Evolutionary conservation across 2,329 filamentous ascomycete genomes (phyloP), one percentile per base, ranked within the genome.

Genomic region (Fusarium cyanostomum): DNA sequence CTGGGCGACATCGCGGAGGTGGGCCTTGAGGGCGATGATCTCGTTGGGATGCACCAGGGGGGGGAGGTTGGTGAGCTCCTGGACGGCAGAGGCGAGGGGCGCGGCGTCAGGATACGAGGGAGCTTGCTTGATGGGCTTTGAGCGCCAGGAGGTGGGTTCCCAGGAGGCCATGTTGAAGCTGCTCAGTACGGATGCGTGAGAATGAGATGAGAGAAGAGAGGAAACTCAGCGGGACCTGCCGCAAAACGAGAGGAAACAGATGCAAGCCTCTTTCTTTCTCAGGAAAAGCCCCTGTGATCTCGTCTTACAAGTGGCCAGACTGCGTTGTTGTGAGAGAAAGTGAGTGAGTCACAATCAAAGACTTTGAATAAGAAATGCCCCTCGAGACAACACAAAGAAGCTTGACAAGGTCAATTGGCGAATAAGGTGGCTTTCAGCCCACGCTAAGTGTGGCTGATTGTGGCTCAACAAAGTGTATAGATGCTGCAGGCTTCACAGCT

Each of bases 1-100:
- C 31, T 91, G 81, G 6, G 95, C 95, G 7, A 96, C 95, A 79
- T 97, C 92, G 57, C 87, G 87, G 18, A 99, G 84, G 70, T 87
- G 89, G 49, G 86, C 82, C 73, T 93, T 93, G 50, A 99, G 84
- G 63, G 87, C 89, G 68, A 86, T 83, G 72, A 99, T 96, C 78
- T 95, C 92, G 44, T 84, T 83, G 5, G 91, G 89, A 54, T 92
- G 92, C 27, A 95, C 92, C 44, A 95, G 86, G 21, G 92, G 92
- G 7, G 92, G 92, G 8, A 95, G 81, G 26, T 82, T 83, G 43
- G 83, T 78, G 33, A 95, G 87, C 75, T 92, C 89, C 2, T 79
- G 75, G 41, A 88, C 79, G 12, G 90, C 86, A 42, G 82, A 82
- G 48, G 82, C 76, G 34, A 93, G 83, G 18, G 84, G 84, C 12